Percentiles rank a stretch among this genome's conserved stretches.
These are phyloP conservation scores for Pseudogymnoascus sp. DNA, from an alignment of 2,329 filamentous ascomycete species.

Conservation along the genomic window DNA sequence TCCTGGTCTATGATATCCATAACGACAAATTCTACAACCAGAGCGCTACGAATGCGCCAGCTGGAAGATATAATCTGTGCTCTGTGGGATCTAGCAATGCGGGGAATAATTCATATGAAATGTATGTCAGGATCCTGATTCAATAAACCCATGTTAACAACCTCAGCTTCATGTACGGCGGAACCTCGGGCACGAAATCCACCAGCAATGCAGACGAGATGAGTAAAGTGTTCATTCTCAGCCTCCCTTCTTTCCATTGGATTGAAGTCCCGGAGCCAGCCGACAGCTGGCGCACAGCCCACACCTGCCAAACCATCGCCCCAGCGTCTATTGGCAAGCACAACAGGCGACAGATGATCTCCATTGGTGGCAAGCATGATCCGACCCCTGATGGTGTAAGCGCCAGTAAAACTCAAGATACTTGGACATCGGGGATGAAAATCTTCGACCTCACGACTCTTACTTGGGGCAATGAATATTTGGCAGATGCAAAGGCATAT, in stretches of 20 bases:
- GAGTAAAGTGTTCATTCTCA: conserved; percentile 18
- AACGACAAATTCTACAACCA: conserved; percentile 14
- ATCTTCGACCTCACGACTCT: conserved; percentile 19
- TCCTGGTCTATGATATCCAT: conserved; percentile 15
- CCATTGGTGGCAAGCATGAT: conserved; percentile 14
- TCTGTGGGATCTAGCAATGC: conserved; percentile 8
- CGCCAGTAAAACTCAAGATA: neutral
- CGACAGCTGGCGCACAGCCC: conserved; percentile 13
- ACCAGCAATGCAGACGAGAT: conserved; percentile 8
- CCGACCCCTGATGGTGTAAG: neutral
- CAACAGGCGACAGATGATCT: conserved; percentile 17
- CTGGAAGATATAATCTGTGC: conserved; percentile 11
- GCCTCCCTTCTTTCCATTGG: conserved; percentile 20
- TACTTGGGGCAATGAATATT: conserved; percentile 15
- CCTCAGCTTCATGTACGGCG: conserved; percentile 13
- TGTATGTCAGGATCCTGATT: conserved; percentile 12
- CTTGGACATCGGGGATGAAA: conserved; percentile 12
- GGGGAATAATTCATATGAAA: conserved; percentile 15
- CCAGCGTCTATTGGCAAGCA: conserved; percentile 1
- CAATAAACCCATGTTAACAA: neutral
- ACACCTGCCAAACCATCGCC: conserved; percentile 16
- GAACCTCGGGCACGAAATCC: neutral
- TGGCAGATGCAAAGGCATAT: conserved; percentile 13
- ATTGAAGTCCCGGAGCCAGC: conserved; percentile 14
- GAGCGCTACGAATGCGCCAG: conserved; percentile 11